Evolutionary conservation across 305 asterid species (phyloP), one percentile per base, ranked within the genome.

Genomic region (Stenogyne calaminthoides): DNA sequence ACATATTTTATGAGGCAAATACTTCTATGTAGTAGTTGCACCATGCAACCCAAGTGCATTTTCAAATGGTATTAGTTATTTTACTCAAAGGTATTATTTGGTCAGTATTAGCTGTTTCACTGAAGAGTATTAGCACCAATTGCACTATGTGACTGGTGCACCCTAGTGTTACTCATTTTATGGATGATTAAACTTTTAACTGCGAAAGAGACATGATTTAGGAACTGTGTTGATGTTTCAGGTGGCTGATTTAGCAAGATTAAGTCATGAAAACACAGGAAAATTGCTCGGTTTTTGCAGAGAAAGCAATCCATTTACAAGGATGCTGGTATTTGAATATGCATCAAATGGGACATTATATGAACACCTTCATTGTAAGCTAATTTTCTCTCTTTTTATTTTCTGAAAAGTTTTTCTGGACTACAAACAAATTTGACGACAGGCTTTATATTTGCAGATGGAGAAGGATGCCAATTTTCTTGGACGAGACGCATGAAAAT

Each of bases 401-500:
- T 65, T 36, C 40, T 49, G 7, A n/a, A 66, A 14, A 18, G n/a
- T 39, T 40, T 14, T 58, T 54, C 9, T 22, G 44, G 16, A 10
- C 11, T 67, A 12, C 72, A 36, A 46, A 34, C 42, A 9, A 62
- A 59, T 72, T 78, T 60, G 57, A 68, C 6, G n/a, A 64, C 39
- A 37, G 20, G 59, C 60, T 15, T 55, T 67, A n/a, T n/a, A 46
- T 18, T 57, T 78, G 79, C 81, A 93, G 99, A 93, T 73, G 99
- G 91, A 68, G 99, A 95, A 76, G 95, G 95, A 67, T 91, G 96
- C 76, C 97, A 93, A 57, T 78, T 93, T 78, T 89, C 98, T 71
- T 95, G 99, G 99, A 87, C 96, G 0, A 77, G 98, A 15, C 89
- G 99, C 20, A 93, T 95, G 98, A 95, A 85, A 72, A 91, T 95